Evolutionary conservation across 2,329 filamentous ascomycete genomes (phyloP).

Genomic region (Hirsutella minnesotensis): DNA sequence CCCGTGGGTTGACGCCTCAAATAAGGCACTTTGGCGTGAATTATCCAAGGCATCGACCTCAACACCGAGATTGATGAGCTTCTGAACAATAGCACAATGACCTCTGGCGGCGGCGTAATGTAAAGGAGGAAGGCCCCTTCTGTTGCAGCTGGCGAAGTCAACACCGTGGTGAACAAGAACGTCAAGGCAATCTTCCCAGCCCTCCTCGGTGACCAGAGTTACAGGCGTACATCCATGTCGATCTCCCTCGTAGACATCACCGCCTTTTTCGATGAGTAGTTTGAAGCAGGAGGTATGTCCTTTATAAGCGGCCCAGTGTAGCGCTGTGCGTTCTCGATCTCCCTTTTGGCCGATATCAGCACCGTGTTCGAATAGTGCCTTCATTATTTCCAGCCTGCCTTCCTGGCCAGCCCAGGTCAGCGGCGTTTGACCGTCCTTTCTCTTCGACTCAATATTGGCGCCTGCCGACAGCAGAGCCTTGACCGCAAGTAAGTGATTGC

Average conservation of each 20-base stretch:
- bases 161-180: not conserved
- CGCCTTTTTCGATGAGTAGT: not conserved
- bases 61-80: not conserved
- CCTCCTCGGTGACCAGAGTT: not conserved
- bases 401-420: conserved; percentile 1
- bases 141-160: not conserved
- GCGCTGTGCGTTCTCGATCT: not conserved
- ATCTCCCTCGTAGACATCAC: not conserved
- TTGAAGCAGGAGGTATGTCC: not conserved
- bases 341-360: not conserved
- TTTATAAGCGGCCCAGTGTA: not conserved
- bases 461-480: conserved; percentile 4
- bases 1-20: not conserved
- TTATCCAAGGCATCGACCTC: not conserved
- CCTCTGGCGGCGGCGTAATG: not conserved
- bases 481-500: conserved; percentile 5
- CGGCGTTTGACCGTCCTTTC: conserved; percentile 1
- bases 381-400: conserved; percentile 6
- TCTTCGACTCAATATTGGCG: conserved; percentile 1
- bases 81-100: not conserved
- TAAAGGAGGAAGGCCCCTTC: not conserved
- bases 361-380: conserved; percentile 3
- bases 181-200: not conserved
- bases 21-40: not conserved
- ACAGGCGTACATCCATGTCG: not conserved